These are phyloP conservation scores for Stephanodiscus minutulus DNA, from an alignment of 108 stramenopile species.

Conservation along the genomic window DNA sequence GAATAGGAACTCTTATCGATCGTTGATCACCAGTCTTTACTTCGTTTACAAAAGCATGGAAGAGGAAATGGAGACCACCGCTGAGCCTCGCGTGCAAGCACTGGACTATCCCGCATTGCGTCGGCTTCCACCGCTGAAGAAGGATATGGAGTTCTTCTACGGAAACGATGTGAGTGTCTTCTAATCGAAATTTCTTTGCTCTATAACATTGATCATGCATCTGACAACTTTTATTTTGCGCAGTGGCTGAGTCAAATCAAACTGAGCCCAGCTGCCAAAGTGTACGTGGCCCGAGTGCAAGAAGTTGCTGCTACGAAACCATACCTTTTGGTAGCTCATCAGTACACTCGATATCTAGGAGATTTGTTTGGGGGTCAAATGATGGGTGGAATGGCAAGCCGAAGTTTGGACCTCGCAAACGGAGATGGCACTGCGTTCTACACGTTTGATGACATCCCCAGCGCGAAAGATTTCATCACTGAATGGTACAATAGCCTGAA, in stretches of 20 bases:
- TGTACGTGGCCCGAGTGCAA: slow-evolving; percentile 53
- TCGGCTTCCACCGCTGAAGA: slow-evolving; percentile 41
- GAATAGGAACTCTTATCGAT: slow-evolving; percentile 42
- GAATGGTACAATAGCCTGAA: slow-evolving; percentile 62
- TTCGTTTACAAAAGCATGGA: slow-evolving; percentile 71
- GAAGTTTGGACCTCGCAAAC: slow-evolving; percentile 33
- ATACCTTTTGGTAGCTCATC: slow-evolving; percentile 60
- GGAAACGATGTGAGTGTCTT: slow-evolving; percentile 15
- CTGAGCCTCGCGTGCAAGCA: slow-evolving; percentile 9
- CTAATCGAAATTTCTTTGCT: neutral
- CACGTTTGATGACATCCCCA: slow-evolving; percentile 48
- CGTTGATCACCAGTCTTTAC: slow-evolving; percentile 52
- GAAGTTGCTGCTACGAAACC: slow-evolving; percentile 46
- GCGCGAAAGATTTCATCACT: slow-evolving; percentile 55
- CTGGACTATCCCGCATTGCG: slow-evolving; percentile 54
- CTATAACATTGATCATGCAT: neutral
- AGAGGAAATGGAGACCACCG: slow-evolving; percentile 40
- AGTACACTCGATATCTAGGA: slow-evolving; percentile 67
- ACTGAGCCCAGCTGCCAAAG: slow-evolving; percentile 47
- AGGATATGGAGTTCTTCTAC: slow-evolving; percentile 71
- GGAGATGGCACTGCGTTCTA: slow-evolving; percentile 63
- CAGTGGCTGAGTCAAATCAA: slow-evolving; percentile 36
- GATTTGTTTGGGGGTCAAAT: slow-evolving; percentile 76
- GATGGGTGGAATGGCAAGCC: slow-evolving; percentile 68
- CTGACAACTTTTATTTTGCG: neutral